Conservation (phyloP, 345 rosid species). For the Melaleuca quinquenervia region DNA sequence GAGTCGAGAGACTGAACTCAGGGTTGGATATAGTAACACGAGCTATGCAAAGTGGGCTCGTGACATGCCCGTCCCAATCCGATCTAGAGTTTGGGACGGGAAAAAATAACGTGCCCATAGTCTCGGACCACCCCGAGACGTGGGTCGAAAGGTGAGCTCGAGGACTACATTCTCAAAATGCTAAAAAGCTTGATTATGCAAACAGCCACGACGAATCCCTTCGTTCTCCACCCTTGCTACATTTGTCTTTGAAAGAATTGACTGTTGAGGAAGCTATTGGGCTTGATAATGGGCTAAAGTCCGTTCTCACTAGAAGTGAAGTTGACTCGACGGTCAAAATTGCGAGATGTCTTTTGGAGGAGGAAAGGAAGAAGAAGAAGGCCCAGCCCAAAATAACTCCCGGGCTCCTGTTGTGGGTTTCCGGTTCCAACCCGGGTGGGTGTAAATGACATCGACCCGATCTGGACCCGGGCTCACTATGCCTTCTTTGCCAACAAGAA, state of each 20-base stretch:
- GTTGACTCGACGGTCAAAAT: not conserved
- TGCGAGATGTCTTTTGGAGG: not conserved
- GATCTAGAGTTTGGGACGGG: too few relatives aligned
- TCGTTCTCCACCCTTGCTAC: not conserved
- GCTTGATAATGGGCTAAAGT: not conserved
- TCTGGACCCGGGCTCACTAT: not conserved
- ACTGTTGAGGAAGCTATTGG: not conserved
- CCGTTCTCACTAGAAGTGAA: not conserved
- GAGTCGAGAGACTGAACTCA: not conserved
- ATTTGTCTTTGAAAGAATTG: not conserved
- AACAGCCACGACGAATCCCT: not conserved
- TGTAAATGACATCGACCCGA: not conserved
- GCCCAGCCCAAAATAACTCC: not conserved
- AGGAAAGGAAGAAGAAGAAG: not conserved
- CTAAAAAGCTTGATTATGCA: not conserved
- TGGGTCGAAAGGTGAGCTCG: not conserved
- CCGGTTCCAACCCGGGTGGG: not conserved
- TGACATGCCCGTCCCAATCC: too few relatives aligned
- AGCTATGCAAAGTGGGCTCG: not conserved
- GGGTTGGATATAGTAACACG: not conserved
- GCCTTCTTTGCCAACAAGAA: slow-evolving; percentile 6
- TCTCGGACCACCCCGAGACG: not conserved
- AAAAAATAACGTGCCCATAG: not conserved
- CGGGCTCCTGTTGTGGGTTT: not conserved
- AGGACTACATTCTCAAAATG: too few relatives aligned